These are phyloP conservation scores for Saposhnikovia divaricata DNA, from an alignment of 129 eudicot species.

Conservation along the genomic window DNA sequence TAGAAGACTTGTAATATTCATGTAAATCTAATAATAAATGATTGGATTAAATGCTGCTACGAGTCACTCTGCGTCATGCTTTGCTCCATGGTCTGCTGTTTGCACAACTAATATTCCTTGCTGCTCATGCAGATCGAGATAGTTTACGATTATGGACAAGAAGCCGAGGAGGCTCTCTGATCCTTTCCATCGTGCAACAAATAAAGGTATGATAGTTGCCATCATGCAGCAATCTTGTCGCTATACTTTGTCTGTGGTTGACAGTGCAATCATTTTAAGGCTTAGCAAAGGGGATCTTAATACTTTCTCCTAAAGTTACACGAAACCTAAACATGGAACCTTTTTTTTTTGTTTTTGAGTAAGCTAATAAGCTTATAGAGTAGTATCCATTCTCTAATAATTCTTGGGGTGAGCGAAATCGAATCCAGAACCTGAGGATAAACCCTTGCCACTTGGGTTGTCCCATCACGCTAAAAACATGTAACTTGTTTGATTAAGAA, in stretches of 20 bases:
- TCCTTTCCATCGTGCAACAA: slow-evolving; percentile 20
- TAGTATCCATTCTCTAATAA: no score
- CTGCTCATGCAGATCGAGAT: slow-evolving; percentile 78
- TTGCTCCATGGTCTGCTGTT: not conserved
- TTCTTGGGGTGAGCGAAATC: no score
- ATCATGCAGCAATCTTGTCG: not conserved
- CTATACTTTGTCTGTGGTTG: not conserved
- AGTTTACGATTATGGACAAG: slow-evolving; percentile 67
- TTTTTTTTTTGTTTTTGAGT: no score
- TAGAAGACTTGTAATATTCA: not conserved
- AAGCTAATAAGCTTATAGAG: no score
- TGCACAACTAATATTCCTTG: not conserved
- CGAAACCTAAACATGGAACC: not conserved
- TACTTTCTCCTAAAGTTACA: not conserved
- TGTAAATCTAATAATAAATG: not conserved
- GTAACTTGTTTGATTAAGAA: not conserved
- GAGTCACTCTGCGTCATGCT: not conserved
- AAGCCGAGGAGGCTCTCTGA: slow-evolving; percentile 37
- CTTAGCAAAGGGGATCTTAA: not conserved
- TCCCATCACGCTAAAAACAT: not conserved
- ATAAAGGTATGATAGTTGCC: slow-evolving; percentile 35
- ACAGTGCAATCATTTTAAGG: not conserved
- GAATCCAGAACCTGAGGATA: no score
- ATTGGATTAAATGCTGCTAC: not conserved
- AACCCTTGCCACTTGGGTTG: no score